Evolutionary conservation across 106 monocot species (phyloP), one percentile per base, ranked within the genome.

Genomic region (Dendrobium huoshanense): DNA sequence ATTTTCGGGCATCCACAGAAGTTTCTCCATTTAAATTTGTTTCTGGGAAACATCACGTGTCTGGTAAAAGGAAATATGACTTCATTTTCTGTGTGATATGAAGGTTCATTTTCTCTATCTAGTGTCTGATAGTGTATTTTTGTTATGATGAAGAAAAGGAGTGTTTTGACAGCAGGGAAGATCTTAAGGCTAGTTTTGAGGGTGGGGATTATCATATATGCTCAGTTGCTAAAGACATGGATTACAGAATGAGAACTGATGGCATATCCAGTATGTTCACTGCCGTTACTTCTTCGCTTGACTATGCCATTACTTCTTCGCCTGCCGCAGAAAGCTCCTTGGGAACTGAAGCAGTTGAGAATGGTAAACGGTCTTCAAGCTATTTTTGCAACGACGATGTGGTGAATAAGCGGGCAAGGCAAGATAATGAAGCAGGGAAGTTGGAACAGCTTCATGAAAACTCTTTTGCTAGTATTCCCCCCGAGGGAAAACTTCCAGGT

Each of bases 241-340:
- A 56, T 56, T 61, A n/a, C 61, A 61, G 61, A n/a, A 22, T 61
- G 61, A 51, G 51, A 51, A 61, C 22, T 61, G 61, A 61, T 61
- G 61, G n/a, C 61, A 24, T 61, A 22, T 61, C 22, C 22, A 61
- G 61, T 61, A 20, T 22, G n/a, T n/a, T n/a, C 22, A 61, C 61
- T 61, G 19, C 1, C 1, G 31, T 31, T 31, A 31, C 31, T 31
- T 31, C 31, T 31, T 31, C 31, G 22, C 22, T 61, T 22, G 22
- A 61, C 22, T 22, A 20, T 22, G 4, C 7, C 61, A 1, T 61
- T 61, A 61, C 22, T 8, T 22, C 61, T 61, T 61, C n/a, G 1
- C 20, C 24, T 22, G 61, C 61, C 0, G 20, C 61, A n/a, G 61
- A 61, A 61, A 22, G 22, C 0, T 61, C 70, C 27, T 31, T 4